phyloP scores from a whole-genome alignment of 768 basidiomycete genomes.

The Lentinula lateritia region DNA sequence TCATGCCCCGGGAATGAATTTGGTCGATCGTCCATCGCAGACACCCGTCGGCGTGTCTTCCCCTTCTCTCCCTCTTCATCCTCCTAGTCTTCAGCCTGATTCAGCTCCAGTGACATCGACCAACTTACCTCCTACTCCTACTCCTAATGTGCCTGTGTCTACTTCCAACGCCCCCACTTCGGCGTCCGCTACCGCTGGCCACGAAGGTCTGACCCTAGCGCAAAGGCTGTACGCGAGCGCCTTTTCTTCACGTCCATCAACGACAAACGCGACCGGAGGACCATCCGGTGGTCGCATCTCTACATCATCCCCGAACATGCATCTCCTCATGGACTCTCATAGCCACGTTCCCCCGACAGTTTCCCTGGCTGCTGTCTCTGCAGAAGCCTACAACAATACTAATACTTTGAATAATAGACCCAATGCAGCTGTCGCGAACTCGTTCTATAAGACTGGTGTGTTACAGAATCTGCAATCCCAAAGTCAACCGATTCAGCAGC shows the following conservation, averaged over 20 bases:
- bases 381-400: neutral
- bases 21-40: neutral
- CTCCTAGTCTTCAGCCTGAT: neutral
- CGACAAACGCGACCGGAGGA: neutral
- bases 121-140: too few species aligned
- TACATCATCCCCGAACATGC: neutral
- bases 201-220: constrained; percentile 25
- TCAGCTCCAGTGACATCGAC: neutral
- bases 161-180: neutral
- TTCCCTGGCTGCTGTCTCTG: neutral
- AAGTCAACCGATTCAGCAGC: neutral
- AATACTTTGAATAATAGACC: neutral
- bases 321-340: neutral
- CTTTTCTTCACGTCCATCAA: constrained; percentile 11
- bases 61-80: neutral
- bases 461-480: neutral
- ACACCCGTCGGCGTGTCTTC: neutral
- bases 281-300: neutral
- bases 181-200: neutral
- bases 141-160: too few species aligned
- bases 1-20: neutral
- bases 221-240: constrained; percentile 42
- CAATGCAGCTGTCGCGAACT: neutral
- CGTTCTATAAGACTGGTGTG: constrained; percentile 10
- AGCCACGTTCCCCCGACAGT: neutral